Evolutionary conservation across 192 early-diverging fungal species (phyloP), one percentile per base, ranked within the genome.

Genomic region (Coemansia sp.): DNA sequence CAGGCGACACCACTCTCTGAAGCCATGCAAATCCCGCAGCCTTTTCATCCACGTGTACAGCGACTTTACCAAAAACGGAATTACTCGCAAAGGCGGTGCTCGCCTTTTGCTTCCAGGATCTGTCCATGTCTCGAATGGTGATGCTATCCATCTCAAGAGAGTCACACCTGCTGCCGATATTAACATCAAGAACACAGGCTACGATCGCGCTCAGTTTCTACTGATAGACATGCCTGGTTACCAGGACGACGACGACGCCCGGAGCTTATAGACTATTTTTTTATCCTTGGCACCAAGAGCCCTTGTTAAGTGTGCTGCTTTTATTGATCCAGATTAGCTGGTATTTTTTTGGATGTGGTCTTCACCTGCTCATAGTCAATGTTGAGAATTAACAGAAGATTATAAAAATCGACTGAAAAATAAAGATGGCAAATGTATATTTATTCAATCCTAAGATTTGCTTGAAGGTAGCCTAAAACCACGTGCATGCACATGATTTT

Each of bases 121-220:
- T 19, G 62, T 74, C 47, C 64, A 71, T 54, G 65, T 81, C 12
- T 38, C 32, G 10, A 59, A 53, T 31, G 78, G 78, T n/a, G 68
- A 74, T 26, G 68, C 65, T 6, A 68, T 71, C 49, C 65, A 74
- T 26, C 51, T 81, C 54, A 60, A 68, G 23, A 12, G 65, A 7
- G 68, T 81, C 9, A 50, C 22, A 0, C 78, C 72, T 0, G 72
- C 54, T 14, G 60, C 65, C 10, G 59, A 65, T 5, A 73, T 81
- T 1, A 56, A 49, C 9, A 68, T 81, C 54, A 71, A 74, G 14
- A 81, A 59, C 30, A 62, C 54, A 5, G 78, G 78, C 14, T 74
- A 62, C 51, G 78, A 81, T 60, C 72, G 72, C 7, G 78, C 78
- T 2, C 72, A 81, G 78, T 81, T 81, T 24, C 19, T 81, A 0